Percentiles rank a stretch among this genome's conserved stretches.
These are phyloP conservation scores for Calonectria pauciramosa DNA, from an alignment of 2,329 filamentous ascomycete genomes.

Conservation along the genomic window DNA sequence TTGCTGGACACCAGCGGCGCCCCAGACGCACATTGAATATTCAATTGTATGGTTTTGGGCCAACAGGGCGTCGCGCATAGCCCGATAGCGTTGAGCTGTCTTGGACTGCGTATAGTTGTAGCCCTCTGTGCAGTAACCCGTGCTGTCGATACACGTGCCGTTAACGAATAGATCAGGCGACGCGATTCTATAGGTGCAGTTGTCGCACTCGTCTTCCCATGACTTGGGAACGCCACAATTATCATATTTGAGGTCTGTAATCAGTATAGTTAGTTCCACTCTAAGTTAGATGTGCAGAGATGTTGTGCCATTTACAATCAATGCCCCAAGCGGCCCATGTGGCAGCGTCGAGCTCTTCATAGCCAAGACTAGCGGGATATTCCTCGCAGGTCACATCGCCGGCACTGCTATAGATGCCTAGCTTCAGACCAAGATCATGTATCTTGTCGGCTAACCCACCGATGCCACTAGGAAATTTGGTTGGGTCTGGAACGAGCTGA, in stretches of 20 bases:
- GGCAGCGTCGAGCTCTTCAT: neutral
- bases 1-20: neutral
- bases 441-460: neutral
- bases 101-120: neutral
- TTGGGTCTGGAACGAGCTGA: neutral
- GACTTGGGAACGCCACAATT: neutral
- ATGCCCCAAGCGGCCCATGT: neutral
- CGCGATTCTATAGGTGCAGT: neutral
- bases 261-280: neutral
- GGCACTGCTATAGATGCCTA: neutral
- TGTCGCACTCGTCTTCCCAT: neutral
- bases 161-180: neutral
- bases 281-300: neutral
- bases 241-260: neutral
- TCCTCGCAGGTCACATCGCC: neutral
- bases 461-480: neutral
- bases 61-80: neutral
- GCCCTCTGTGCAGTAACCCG: neutral
- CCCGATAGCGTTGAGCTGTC: neutral
- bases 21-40: neutral
- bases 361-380: neutral
- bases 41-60: neutral
- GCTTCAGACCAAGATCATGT: neutral
- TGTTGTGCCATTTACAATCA: neutral
- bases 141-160: neutral